These are phyloP conservation scores for Sphaceloma murrayae DNA, from an alignment of 2,329 filamentous ascomycete genomes.

Conservation along the genomic window DNA sequence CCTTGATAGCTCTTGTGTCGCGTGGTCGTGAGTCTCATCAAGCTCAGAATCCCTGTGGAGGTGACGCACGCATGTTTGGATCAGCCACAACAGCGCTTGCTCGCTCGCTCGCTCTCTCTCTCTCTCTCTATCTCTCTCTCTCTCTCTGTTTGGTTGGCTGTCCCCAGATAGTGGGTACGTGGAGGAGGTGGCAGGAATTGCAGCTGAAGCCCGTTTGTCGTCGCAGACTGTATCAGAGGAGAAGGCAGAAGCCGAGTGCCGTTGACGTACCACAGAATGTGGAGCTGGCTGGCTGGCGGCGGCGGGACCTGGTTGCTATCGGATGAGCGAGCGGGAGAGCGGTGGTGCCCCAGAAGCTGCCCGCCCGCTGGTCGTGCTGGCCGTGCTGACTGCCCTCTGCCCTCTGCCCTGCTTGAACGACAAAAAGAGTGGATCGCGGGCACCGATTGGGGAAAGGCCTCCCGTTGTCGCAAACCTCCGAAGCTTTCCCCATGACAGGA, in stretches of 20 bases:
- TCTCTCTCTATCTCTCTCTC: too few species aligned
- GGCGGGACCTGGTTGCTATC: neutral
- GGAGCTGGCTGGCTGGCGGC: too few species aligned
- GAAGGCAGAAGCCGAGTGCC: constrained; percentile 7
- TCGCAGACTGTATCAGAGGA: neutral
- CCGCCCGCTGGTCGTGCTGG: too few species aligned
- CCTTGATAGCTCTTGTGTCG: constrained; percentile 16
- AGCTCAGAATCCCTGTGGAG: constrained; percentile 13
- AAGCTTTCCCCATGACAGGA: too few species aligned
- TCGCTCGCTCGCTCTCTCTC: too few species aligned
- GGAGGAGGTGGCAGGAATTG: too few species aligned
- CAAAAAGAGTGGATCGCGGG: neutral
- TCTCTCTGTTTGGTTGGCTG: too few species aligned
- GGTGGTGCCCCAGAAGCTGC: neutral
- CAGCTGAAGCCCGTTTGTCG: neutral
- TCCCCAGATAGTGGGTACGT: too few species aligned
- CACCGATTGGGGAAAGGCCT: neutral
- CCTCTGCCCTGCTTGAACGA: neutral
- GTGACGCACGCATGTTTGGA: constrained; percentile 15
- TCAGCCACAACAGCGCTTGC: neutral
- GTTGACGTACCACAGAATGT: constrained; percentile 10
- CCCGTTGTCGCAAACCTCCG: constrained; percentile 5
- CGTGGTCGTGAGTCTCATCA: constrained; percentile 15
- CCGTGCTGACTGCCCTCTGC: too few species aligned
- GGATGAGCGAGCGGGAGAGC: neutral